phyloP scores from a whole-genome alignment of 495 filamentous ascomycete species.

The Pseudotulostoma volvatum region DNA sequence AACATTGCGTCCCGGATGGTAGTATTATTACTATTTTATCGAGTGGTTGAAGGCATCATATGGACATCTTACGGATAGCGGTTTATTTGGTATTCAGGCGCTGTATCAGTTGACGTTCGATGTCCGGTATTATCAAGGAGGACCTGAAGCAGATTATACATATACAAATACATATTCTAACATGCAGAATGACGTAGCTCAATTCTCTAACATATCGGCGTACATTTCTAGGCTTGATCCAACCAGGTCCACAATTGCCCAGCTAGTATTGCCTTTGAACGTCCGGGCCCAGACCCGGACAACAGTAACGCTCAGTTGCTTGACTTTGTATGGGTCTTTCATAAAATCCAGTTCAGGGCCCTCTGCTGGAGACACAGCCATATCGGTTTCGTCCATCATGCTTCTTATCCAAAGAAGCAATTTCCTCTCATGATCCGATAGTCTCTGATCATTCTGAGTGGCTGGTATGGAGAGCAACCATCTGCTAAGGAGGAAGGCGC shows the following conservation, averaged over 20 bases:
- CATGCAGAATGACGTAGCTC: too few species aligned
- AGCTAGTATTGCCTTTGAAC: constrained; percentile 39
- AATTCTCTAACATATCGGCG: constrained; percentile 22
- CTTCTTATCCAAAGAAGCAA: constrained; percentile 50
- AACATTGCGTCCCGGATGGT: too few species aligned
- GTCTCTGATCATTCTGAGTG: constrained; percentile 27
- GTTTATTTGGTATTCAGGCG: too few species aligned
- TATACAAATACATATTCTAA: too few species aligned
- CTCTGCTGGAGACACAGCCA: constrained; percentile 38
- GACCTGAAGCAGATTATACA: too few species aligned
- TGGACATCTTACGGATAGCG: too few species aligned
- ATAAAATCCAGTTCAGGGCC: constrained; percentile 29
- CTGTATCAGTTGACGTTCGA: too few species aligned
- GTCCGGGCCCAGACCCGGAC: constrained; percentile 37
- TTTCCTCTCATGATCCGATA: constrained; percentile 42
- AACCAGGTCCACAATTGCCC: constrained; percentile 36
- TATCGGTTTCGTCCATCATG: constrained; percentile 64
- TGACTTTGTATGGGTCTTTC: constrained; percentile 28
- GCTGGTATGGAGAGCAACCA: constrained; percentile 36
- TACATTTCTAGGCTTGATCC: constrained; percentile 31
- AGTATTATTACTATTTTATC: too few species aligned
- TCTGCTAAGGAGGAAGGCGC: constrained; percentile 35
- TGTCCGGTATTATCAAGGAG: too few species aligned
- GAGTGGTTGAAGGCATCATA: too few species aligned
- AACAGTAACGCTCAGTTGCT: constrained; percentile 33